Evolutionary conservation across 1,284 basidiomycete species (phyloP), one percentile per base, ranked within the genome.

Genomic region (Microbotryum lychnidis-dioicae): DNA sequence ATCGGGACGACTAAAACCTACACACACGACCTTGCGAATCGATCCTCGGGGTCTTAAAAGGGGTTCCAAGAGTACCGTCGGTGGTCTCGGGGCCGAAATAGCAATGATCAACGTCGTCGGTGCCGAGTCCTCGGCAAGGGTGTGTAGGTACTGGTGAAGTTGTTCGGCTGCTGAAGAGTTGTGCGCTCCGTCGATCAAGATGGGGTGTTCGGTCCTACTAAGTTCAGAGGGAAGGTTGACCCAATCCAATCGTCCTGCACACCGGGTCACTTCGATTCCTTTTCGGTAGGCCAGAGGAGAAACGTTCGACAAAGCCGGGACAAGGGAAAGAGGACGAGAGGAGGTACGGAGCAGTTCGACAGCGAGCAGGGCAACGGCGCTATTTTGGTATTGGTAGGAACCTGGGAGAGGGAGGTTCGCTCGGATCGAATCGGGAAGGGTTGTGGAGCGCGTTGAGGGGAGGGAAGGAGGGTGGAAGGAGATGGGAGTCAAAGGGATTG

Each of bases 131-230:
- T 29, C 73, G 3, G 63, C 65, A 7, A 86, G 75, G 2, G 77
- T 73, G 44, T 82, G 78, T 60, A 97, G 77, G 74, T 92, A 97
- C 6, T 78, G 73, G 1, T 84, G 79, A 9, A 99, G 81, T 0
- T 83, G 83, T 21, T 74, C 67, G 0, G 91, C 82, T 0, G 91
- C 92, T 6, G 88, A 85, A n/a, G 84, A 78, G 72, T 99, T 99
- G 74, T 99, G 96, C 1, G 96, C 94, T 4, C 96, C 96, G 72
- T 99, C 96, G 2, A 87, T 85, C 8, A 98, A 80, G 6, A 92
- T 76, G 6, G 70, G 70, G 25, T 45, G 48, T 33, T 29, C 23
- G 53, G 8, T 50, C 31, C 37, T 50, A 16, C 23, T 14, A 7
- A 25, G 27, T 3, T 33, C 29, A 4, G 21, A 8, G 21, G 54